phyloP scores from a whole-genome alignment of 805 yeast species.

The Lipomyces lipofer region DNA sequence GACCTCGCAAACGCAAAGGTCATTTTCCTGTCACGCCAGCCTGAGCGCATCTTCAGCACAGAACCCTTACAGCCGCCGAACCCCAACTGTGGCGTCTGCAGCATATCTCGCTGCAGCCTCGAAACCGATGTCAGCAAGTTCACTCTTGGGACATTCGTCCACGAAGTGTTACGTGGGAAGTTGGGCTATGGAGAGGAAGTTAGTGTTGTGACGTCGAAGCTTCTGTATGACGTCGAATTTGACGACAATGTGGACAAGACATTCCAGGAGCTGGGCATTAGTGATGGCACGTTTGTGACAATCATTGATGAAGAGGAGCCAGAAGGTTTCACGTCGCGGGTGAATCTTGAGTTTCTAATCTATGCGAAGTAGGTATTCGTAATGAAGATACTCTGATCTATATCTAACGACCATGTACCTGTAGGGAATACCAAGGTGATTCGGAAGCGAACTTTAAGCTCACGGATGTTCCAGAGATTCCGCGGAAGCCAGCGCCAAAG shows the following conservation, averaged over 20 bases:
- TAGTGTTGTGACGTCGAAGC: conserved; percentile 59
- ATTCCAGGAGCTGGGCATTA: conserved; percentile 56
- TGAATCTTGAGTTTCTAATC: conserved; percentile 45
- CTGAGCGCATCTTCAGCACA: conserved; percentile 64
- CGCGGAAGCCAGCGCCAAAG: conserved; percentile 17
- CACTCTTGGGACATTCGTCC: conserved; percentile 56
- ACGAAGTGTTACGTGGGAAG: conserved; percentile 45
- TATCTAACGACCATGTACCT: no score
- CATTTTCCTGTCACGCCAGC: conserved; percentile 54
- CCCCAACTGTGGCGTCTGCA: conserved; percentile 62
- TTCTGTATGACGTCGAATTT: conserved; percentile 83
- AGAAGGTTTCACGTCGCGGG: conserved; percentile 51
- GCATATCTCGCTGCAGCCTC: conserved; percentile 38
- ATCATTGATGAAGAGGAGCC: conserved; percentile 83
- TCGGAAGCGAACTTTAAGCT: not conserved
- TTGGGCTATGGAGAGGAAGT: conserved; percentile 59
- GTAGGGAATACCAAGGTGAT: not conserved
- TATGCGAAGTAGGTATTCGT: conserved; percentile 14
- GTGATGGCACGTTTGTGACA: conserved; percentile 61
- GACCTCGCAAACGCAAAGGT: conserved; percentile 36
- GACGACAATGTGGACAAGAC: conserved; percentile 66
- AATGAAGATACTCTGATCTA: no score
- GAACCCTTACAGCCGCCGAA: conserved; percentile 65
- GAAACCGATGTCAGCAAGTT: conserved; percentile 32
- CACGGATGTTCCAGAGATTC: conserved; percentile 20